Conservation (phyloP, 805 yeast species). For the Metschnikowia proteae region DNA sequence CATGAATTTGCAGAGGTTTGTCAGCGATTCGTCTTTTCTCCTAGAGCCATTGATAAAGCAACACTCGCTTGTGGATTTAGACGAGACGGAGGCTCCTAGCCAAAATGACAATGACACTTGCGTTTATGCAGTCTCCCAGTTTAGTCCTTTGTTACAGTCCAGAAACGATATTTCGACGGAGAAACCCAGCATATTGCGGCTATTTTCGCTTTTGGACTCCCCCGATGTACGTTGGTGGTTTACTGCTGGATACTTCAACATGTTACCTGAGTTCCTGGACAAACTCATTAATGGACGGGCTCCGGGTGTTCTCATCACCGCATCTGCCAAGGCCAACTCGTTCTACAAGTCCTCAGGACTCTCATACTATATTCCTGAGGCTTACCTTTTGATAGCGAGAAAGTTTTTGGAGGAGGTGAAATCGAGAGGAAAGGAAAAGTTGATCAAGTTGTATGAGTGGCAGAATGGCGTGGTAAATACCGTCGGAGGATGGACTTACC, state of each 20-base stretch:
- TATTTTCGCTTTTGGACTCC: slow-evolving; percentile 55
- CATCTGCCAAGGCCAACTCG: slow-evolving; percentile 88
- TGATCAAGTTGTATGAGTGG: slow-evolving; percentile 77
- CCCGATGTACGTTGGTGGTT: slow-evolving; percentile 69
- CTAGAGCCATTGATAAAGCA: slow-evolving; percentile 59
- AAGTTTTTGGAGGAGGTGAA: slow-evolving; percentile 56
- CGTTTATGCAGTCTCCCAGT: slow-evolving; percentile 88
- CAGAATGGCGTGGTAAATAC: slow-evolving; percentile 77
- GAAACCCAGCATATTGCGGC: slow-evolving; percentile 59
- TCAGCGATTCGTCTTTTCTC: slow-evolving; percentile 51
- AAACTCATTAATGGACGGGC: slow-evolving; percentile 57
- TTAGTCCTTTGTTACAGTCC: slow-evolving; percentile 70
- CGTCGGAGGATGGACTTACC: slow-evolving; percentile 92
- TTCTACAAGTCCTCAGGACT: slow-evolving; percentile 83
- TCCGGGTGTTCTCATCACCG: slow-evolving; percentile 73
- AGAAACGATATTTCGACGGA: slow-evolving; percentile 72
- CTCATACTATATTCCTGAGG: slow-evolving; percentile 78
- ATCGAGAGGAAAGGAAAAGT: slow-evolving; percentile 34
- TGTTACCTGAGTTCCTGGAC: slow-evolving; percentile 68
- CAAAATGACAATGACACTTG: slow-evolving; percentile 49
- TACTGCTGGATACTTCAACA: slow-evolving; percentile 96
- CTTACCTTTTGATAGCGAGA: slow-evolving; percentile 74
- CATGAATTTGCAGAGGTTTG: slow-evolving; percentile 46
- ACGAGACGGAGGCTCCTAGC: slow-evolving; percentile 25
- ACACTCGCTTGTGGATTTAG: slow-evolving; percentile 28